Conservation (phyloP, 2,329 filamentous ascomycete species). For the Pezicula neosporulosa region DNA sequence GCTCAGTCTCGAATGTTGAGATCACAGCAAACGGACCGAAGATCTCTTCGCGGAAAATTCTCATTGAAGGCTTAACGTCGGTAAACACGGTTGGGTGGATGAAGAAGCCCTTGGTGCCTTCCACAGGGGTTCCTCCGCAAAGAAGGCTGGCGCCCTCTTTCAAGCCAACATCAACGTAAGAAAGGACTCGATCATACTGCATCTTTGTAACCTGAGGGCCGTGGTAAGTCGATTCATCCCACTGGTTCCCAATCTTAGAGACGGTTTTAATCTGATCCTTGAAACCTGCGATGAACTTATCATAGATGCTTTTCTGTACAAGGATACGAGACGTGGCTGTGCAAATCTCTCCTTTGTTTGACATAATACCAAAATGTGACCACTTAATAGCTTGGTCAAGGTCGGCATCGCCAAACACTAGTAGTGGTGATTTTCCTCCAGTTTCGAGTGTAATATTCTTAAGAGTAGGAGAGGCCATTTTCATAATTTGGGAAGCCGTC, state of each 20-base stretch:
- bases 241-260: slow-evolving; percentile 37
- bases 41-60: slow-evolving; percentile 67
- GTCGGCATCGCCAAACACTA: slow-evolving; percentile 38
- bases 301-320: slow-evolving; percentile 52
- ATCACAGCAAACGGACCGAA: slow-evolving; percentile 67
- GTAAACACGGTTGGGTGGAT: slow-evolving; percentile 68
- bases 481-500: slow-evolving; percentile 39
- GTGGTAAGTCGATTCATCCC: slow-evolving; percentile 36
- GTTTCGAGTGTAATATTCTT: slow-evolving; percentile 37
- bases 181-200: slow-evolving; percentile 40
- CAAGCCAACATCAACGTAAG: slow-evolving; percentile 38
- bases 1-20: slow-evolving; percentile 63
- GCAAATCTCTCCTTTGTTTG: slow-evolving; percentile 57
- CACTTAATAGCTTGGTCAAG: slow-evolving; percentile 38
- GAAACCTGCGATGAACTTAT: slow-evolving; percentile 33
- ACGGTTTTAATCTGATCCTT: slow-evolving; percentile 26
- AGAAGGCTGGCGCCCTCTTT: slow-evolving; percentile 33
- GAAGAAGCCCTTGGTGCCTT: slow-evolving; percentile 52
- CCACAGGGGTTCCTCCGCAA: slow-evolving; percentile 28
- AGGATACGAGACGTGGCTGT: slow-evolving; percentile 54
- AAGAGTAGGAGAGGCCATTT: slow-evolving; percentile 33
- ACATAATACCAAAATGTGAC: slow-evolving; percentile 50
- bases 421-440: slow-evolving; percentile 36
- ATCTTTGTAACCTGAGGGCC: slow-evolving; percentile 41
- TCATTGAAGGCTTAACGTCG: slow-evolving; percentile 62